Evolutionary conservation across 1,139 yeast species (phyloP).

Genomic region (Protomyces pachydermus): DNA sequence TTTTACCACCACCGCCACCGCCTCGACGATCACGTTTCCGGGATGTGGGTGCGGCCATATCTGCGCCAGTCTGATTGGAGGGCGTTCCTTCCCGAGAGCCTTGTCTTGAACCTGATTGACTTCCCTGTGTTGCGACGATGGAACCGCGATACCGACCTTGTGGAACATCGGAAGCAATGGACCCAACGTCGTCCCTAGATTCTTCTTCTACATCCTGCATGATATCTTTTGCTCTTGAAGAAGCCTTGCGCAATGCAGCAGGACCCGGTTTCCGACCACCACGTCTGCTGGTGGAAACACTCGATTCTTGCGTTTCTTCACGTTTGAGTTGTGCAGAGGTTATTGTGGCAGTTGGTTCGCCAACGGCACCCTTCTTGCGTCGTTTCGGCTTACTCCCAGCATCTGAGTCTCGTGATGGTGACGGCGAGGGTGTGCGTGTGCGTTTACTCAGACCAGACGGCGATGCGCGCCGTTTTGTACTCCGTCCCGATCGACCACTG

Average conservation of each 20-base stretch:
- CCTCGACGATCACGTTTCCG: neutral
- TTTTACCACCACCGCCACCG: neutral
- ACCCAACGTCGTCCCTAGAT: neutral
- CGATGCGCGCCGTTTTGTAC: constrained; percentile 5
- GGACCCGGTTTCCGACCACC: neutral
- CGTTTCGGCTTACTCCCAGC: constrained; percentile 3
- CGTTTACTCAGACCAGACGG: constrained; percentile 10
- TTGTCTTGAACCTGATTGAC: neutral
- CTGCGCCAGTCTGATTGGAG: neutral
- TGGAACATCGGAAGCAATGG: neutral
- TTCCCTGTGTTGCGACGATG: neutral
- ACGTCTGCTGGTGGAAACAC: neutral
- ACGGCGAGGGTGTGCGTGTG: constrained; percentile 18
- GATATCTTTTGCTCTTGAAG: neutral
- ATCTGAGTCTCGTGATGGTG: constrained; percentile 7
- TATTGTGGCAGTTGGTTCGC: neutral
- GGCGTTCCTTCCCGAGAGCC: neutral
- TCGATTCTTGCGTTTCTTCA: neutral
- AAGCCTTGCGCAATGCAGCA: neutral
- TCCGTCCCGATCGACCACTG: constrained; percentile 18
- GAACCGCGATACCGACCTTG: neutral
- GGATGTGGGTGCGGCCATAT: neutral
- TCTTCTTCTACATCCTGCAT: neutral
- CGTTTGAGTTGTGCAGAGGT: neutral
- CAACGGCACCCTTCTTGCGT: constrained; percentile 8